These are phyloP conservation scores for Podila horticola DNA, from an alignment of 192 early-diverging fungal genomes.

Conservation along the genomic window DNA sequence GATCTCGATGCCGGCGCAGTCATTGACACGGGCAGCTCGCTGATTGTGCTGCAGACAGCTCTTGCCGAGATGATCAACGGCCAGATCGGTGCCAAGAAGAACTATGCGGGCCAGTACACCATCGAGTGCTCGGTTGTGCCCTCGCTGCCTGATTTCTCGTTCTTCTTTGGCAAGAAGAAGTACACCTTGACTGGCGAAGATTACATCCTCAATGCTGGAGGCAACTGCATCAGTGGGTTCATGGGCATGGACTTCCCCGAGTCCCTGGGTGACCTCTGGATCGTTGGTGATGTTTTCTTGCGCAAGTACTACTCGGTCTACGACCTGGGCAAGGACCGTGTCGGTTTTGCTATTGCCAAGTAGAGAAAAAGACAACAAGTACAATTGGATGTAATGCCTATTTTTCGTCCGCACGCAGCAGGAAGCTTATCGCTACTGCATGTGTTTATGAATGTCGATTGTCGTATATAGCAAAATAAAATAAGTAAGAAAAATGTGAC, in stretches of 20 bases:
- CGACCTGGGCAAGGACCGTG: slow-evolving; percentile 76
- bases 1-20: slow-evolving; percentile 79
- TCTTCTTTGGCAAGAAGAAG: slow-evolving; percentile 82
- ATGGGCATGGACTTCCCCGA: slow-evolving; percentile 94
- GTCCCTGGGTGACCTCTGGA: slow-evolving; percentile 83
- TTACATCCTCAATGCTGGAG: slow-evolving; percentile 67
- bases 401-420: not conserved
- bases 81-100: slow-evolving; percentile 92
- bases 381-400: not conserved
- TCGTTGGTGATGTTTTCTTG: slow-evolving; percentile 86
- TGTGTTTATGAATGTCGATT: not conserved
- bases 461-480: no score
- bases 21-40: slow-evolving; percentile 93
- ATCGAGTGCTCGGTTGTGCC: slow-evolving; percentile 81
- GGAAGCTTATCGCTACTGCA: not conserved
- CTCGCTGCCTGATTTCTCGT: slow-evolving; percentile 76
- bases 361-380: not conserved
- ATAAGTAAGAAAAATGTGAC: no score
- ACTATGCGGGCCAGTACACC: slow-evolving; percentile 89
- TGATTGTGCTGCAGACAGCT: slow-evolving; percentile 81
- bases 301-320: slow-evolving; percentile 84
- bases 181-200: slow-evolving; percentile 71
- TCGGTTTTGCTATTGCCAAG: slow-evolving; percentile 65
- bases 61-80: slow-evolving; percentile 92
- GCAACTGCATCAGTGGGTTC: slow-evolving; percentile 82